phyloP scores from a whole-genome alignment of 2,329 filamentous ascomycete genomes.

The Hypoxylon sp. region DNA sequence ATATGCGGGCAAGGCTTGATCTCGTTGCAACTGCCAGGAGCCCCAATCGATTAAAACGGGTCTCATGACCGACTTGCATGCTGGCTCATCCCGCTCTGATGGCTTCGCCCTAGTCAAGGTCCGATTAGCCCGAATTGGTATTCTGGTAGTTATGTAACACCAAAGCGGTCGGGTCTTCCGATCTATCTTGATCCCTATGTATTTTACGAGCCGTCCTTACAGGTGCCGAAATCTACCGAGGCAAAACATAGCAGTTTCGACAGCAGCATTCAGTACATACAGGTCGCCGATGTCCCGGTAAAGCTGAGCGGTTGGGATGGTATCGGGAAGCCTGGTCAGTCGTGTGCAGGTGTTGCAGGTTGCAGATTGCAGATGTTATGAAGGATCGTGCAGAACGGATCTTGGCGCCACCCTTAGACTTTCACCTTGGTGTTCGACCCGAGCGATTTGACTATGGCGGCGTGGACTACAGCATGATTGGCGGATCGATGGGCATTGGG shows the following conservation, averaged over 20 bases:
- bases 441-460: constrained; percentile 14
- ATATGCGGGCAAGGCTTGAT: constrained; percentile 29
- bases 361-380: constrained; percentile 27
- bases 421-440: constrained; percentile 31
- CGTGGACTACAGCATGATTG: constrained; percentile 19
- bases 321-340: constrained; percentile 19
- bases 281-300: too few species aligned
- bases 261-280: too few species aligned
- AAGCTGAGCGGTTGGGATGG: constrained; percentile 7
- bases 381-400: constrained; percentile 24
- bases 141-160: constrained; percentile 2
- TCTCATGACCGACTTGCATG: constrained; percentile 32
- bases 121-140: constrained; percentile 13
- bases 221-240: not conserved
- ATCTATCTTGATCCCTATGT: too few species aligned
- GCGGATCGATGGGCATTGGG: constrained; percentile 25
- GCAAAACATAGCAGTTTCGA: too few species aligned
- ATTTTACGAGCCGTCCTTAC: too few species aligned
- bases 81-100: constrained; percentile 7
- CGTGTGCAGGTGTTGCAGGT: constrained; percentile 28
- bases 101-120: constrained; percentile 8
- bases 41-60: constrained; percentile 19
- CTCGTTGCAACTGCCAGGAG: constrained; percentile 24
- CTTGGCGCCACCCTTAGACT: constrained; percentile 24
- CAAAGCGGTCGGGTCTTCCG: constrained; percentile 1